Percentiles rank a stretch among this genome's conserved stretches.
These are phyloP conservation scores for Leonotis leonurus DNA, from an alignment of 257 asterid species.

Conservation along the genomic window DNA sequence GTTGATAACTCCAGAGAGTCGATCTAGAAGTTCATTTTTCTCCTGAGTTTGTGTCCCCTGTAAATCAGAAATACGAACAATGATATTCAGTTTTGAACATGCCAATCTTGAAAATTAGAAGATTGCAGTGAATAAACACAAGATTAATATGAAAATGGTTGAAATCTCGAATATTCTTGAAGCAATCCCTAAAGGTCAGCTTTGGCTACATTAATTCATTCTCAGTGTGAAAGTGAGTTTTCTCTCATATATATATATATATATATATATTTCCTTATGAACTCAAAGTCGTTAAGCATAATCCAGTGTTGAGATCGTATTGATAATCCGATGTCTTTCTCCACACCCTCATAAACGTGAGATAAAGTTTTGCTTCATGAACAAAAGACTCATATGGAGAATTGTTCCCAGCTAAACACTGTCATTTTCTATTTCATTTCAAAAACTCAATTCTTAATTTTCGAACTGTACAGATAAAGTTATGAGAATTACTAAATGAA, in stretches of 20 bases:
- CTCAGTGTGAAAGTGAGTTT: background rate
- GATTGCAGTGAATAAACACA: no score
- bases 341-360: no score
- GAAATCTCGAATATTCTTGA: background rate
- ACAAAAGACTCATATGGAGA: no score
- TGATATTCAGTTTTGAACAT: background rate
- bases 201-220: background rate
- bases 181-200: background rate
- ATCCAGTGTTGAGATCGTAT: background rate
- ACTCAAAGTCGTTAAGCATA: background rate
- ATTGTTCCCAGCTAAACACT: no score
- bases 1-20: slow-evolving; percentile 36
- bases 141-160: no score
- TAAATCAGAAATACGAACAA: slow-evolving; percentile 13
- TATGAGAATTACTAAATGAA: no score
- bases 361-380: no score
- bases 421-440: no score
- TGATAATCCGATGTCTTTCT: no score
- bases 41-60: slow-evolving; percentile 86
- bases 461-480: no score
- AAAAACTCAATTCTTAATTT: no score
- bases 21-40: slow-evolving; percentile 54
- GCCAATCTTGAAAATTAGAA: background rate
- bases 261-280: no score
- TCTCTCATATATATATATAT: background rate